A percentile compares a stretch with the other conserved stretches of the same genome.
These are phyloP conservation scores for Avena atlantica DNA, from an alignment of 176 grass and related monocot species.

Conservation along the genomic window DNA sequence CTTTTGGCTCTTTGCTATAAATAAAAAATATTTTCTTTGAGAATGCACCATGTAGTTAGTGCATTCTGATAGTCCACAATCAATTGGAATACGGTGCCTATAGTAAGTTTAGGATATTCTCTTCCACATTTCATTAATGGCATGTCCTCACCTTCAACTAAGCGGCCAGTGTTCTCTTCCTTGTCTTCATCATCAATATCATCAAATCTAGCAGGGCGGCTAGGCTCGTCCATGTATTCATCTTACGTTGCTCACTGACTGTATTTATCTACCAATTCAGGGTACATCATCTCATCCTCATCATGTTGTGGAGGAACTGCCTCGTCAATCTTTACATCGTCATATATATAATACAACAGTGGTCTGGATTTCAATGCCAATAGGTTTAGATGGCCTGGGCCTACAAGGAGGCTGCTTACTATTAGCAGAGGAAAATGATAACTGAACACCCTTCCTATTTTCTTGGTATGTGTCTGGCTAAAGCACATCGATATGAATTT, in stretches of 20 bases:
- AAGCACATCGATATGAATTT: too few species aligned
- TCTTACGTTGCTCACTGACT: not conserved
- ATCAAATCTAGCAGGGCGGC: not conserved
- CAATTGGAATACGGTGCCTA: too few species aligned
- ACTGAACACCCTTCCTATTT: too few species aligned
- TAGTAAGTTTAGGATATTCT: too few species aligned
- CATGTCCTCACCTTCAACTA: too few species aligned
- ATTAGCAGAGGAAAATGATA: too few species aligned
- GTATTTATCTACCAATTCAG: not conserved
- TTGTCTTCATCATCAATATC: not conserved
- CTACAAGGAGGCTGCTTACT: not conserved
- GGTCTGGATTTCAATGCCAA: not conserved
- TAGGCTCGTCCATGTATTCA: not conserved
- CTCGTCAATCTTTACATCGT: not conserved
- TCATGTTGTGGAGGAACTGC: not conserved
- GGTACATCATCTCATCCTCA: not conserved
- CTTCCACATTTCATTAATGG: too few species aligned
- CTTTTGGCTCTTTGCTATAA: too few species aligned
- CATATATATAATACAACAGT: not conserved
- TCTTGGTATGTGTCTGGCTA: too few species aligned
- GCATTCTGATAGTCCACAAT: too few species aligned
- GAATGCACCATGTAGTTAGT: too few species aligned
- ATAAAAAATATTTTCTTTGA: too few species aligned
- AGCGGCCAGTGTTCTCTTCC: not conserved
- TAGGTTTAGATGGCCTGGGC: not conserved